Percentiles rank a stretch among this genome's conserved stretches.
Evolutionary conservation across 2,329 filamentous ascomycete genomes (phyloP).

Genomic region (Polychaeton citri): DNA sequence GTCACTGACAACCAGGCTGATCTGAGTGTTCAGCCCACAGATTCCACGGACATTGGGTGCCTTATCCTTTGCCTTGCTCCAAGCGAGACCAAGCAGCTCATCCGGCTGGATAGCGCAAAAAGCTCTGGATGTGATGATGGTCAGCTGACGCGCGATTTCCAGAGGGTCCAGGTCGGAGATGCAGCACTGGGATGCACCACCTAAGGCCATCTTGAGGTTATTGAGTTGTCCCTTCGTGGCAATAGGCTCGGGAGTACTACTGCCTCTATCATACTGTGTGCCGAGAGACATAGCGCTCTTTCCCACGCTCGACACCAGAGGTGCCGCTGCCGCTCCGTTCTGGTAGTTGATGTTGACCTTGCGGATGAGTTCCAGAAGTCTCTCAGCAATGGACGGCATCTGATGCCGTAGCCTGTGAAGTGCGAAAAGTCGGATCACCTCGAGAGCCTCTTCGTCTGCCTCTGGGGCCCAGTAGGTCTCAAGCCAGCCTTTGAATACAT

Average conservation of each 20-base stretch:
- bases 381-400: slow-evolving; percentile 64
- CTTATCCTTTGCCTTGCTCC: slow-evolving; percentile 77
- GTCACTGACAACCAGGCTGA: slow-evolving; percentile 86
- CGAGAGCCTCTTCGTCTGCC: slow-evolving; percentile 62
- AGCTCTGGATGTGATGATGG: slow-evolving; percentile 77
- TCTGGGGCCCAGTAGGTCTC: slow-evolving; percentile 89
- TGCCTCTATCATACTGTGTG: slow-evolving; percentile 40
- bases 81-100: slow-evolving; percentile 81
- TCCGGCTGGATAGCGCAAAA: slow-evolving; percentile 89
- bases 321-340: slow-evolving; percentile 11
- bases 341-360: slow-evolving; percentile 56
- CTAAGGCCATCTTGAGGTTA: slow-evolving; percentile 60
- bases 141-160: slow-evolving; percentile 84
- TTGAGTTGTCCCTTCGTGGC: slow-evolving; percentile 66
- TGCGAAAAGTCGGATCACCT: slow-evolving; percentile 68
- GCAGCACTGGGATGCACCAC: slow-evolving; percentile 53
- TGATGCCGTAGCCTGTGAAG: slow-evolving; percentile 53
- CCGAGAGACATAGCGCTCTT: slow-evolving; percentile 70
- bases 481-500: slow-evolving; percentile 93
- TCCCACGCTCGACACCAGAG: slow-evolving; percentile 71
- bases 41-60: slow-evolving; percentile 88
- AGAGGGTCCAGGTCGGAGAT: slow-evolving; percentile 85
- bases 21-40: slow-evolving; percentile 80
- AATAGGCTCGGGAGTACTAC: slow-evolving; percentile 42
- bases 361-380: slow-evolving; percentile 65